Base-by-base conservation (phyloP, 139 green algal genomes). In the Asterochloris erici region DNA sequence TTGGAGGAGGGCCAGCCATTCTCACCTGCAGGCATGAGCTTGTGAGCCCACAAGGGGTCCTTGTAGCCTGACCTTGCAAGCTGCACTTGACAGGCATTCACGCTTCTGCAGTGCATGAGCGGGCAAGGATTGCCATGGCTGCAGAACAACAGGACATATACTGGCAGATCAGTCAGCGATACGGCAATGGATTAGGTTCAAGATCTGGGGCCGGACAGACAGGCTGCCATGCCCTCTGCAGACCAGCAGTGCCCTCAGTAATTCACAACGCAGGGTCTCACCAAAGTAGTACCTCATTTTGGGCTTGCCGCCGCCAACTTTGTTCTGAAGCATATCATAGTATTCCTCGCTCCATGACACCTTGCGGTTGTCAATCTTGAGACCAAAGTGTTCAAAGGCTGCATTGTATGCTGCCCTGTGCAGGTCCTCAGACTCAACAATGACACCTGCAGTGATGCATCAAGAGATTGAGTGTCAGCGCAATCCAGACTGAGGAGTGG, bases 301-400 rank as follows among this genome's bases (percentile, higher is more conserved):
- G 77, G 94, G 95, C 89, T 99, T 98, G 73, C 95, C 95, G 24
- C 96, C 95, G 15, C 90, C 93, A 27, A 96, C 89, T 63, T 81
- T 95, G 86, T 98, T 98, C 81, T 98, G 93, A 77, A 98, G 85
- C 26, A 90, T 83, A 78, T 98, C 93, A 76, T 98, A 98, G 71
- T 96, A 98, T 63, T 91, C 86, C 24, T 90, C 88, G 2, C 82
- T 89, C 96, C 96, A 99, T 10, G 90, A 83, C 27, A 95, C 86
- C 10, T 74, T 24, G 28, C 73, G 73, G 11, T 16, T 15, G 23
- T 71, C 64, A 23, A 73, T 79, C 16, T 75, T 74, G 68, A 97
- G 88, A 1, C 90, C 64, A 76, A 98, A 98, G 69, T 97, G 74
- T 29, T 87, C 62, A 82, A 98, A 98, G 17, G 96, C 85, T 12